A percentile compares a stretch with the other conserved stretches of the same genome.
Evolutionary conservation across 1,284 basidiomycete genomes (phyloP).

Genomic region (Naganishia liquefaciens): DNA sequence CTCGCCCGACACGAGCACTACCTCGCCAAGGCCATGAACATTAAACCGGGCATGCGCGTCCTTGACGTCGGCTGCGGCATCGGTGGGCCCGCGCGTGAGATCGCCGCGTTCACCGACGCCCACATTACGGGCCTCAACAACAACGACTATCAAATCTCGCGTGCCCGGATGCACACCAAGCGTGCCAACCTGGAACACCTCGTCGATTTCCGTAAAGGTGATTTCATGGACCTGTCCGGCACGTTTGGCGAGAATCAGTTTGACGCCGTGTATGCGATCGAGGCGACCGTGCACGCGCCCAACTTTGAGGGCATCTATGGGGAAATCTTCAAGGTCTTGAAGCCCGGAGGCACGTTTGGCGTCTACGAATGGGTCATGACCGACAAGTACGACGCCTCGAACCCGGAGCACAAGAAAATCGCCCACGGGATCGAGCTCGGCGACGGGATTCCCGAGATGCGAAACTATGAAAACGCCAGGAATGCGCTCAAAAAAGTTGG

Average conservation of each 20-base stretch:
- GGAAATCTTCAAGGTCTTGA: constrained; percentile 90
- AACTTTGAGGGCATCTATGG: constrained; percentile 94
- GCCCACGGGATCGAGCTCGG: constrained; percentile 89
- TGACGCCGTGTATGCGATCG: constrained; percentile 97
- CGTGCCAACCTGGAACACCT: constrained; percentile 74
- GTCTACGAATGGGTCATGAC: constrained; percentile 99
- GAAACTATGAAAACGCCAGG: constrained; percentile 70
- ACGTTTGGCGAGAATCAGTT: constrained; percentile 92
- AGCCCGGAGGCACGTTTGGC: constrained; percentile 95
- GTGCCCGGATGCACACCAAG: constrained; percentile 81
- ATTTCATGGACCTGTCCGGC: constrained; percentile 93
- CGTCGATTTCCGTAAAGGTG: constrained; percentile 81
- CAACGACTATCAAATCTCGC: constrained; percentile 91
- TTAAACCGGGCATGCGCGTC: constrained; percentile 88
- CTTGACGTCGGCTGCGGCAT: constrained; percentile 98
- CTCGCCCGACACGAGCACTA: constrained; percentile 98
- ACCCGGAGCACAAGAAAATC: constrained; percentile 84
- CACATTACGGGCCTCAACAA: constrained; percentile 91
- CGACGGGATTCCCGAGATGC: constrained; percentile 98
- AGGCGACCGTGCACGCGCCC: constrained; percentile 96
- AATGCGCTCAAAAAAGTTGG: constrained; percentile 81
- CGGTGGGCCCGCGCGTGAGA: constrained; percentile 94
- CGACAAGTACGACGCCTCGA: constrained; percentile 84
- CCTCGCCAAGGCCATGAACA: constrained; percentile 78
- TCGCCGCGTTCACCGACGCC: constrained; percentile 85